phyloP scores from a whole-genome alignment of 1,139 yeast genomes.

The Debaryomycetaceae sp. region DNA sequence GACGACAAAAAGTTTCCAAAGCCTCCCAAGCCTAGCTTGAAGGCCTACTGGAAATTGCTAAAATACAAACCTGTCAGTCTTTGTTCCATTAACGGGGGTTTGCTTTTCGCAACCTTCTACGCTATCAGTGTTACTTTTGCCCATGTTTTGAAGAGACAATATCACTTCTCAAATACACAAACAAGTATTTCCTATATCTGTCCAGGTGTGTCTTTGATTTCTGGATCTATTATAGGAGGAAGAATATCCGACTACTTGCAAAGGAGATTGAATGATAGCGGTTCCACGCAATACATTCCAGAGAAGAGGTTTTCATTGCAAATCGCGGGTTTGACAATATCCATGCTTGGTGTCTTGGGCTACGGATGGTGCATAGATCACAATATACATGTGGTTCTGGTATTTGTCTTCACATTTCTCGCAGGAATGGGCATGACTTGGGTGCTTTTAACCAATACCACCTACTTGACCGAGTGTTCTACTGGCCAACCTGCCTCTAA shows the following conservation, averaged over 20 bases:
- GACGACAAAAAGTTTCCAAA: constrained; percentile 29
- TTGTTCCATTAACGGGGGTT: constrained; percentile 48
- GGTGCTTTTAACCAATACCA: constrained; percentile 56
- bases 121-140: constrained; percentile 53
- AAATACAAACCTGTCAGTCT: constrained; percentile 44
- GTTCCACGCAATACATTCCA: constrained; percentile 31
- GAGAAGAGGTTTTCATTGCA: constrained; percentile 49
- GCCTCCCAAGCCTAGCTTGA: constrained; percentile 48
- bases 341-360: constrained; percentile 46
- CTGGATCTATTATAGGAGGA: constrained; percentile 53
- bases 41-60: constrained; percentile 32
- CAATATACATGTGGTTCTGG: constrained; percentile 39
- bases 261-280: constrained; percentile 18
- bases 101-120: constrained; percentile 54
- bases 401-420: constrained; percentile 43
- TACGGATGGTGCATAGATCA: constrained; percentile 54
- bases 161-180: constrained; percentile 31
- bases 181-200: constrained; percentile 50
- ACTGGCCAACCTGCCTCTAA: constrained; percentile 52
- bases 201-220: constrained; percentile 49
- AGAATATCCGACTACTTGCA: constrained; percentile 43
- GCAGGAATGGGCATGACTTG: constrained; percentile 58
- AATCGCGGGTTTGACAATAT: constrained; percentile 40
- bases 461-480: constrained; percentile 53
- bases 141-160: constrained; percentile 32